Evolutionary conservation across 352 stramenopile species (phyloP), one percentile per base, ranked within the genome.

Genomic region (Peronosclerospora sorghi): DNA sequence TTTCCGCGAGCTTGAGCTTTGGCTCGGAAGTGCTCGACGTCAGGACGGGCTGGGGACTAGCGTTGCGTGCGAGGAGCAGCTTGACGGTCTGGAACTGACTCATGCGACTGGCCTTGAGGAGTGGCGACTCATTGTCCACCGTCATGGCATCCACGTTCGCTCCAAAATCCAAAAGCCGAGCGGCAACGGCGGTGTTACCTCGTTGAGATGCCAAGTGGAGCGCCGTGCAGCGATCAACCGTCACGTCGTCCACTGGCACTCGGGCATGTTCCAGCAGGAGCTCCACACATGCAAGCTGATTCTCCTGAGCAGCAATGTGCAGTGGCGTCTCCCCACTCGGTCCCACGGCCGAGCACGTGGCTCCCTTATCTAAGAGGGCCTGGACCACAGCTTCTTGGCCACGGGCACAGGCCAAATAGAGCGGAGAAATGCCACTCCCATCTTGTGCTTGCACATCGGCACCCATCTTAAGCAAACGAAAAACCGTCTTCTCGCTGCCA

Each of bases 91-190:
- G 54, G 48, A 78, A 65, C 44, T 91, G 75, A 41, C 70, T 83
- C 74, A 91, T 86, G 49, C 77, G 78, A 42, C 65, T 86, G 19
- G 78, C 78, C 51, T 91, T 91, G 29, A 88, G 56, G 35, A 88
- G 54, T 38, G 75, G 60, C 18, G 78, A 85, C 58, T 87, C 78
- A 41, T 76, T 73, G 30, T 51, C 56, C 12, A 68, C 48, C 2
- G 74, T 91, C 37, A 69, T 49, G 2, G 71, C 71, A 51, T 86
- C 65, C 36, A 88, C 59, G 35, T 86, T 43, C 28, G 78, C 78
- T 47, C 78, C 78, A 28, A 80, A 65, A 27, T 81, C 65, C 13
- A 91, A 53, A 14, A 91, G 61, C 27, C 58, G 82, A 32, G 68
- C 62, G 29, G 58, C 78, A 4, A 91, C 73, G 7, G 61, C 51